These are phyloP conservation scores for Fusarium duplospermum DNA, from an alignment of 2,329 filamentous ascomycete species.

Conservation along the genomic window DNA sequence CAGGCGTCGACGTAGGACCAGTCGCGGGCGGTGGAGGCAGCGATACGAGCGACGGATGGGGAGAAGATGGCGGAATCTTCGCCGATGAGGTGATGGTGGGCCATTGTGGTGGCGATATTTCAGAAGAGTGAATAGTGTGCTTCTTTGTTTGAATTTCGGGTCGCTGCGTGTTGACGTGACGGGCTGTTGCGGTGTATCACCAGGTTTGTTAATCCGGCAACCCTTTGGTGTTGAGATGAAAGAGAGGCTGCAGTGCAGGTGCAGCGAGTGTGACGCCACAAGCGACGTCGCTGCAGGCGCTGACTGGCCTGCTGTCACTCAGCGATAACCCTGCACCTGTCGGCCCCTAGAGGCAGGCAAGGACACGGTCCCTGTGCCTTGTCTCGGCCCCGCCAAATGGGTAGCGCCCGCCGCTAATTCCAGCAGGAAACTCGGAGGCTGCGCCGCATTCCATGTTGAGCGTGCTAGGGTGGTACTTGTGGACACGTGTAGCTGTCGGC, in stretches of 20 bases:
- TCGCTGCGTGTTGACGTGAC: neutral
- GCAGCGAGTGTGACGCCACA: constrained; percentile 26
- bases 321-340: constrained; percentile 1
- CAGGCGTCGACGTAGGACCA: constrained; percentile 91
- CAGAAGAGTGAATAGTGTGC: neutral
- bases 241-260: neutral
- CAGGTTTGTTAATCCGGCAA: neutral
- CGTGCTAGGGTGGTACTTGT: constrained; percentile 33
- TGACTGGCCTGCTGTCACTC: constrained; percentile 8
- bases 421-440: constrained; percentile 5
- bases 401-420: constrained; percentile 41
- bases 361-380: constrained; percentile 7
- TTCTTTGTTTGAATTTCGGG: neutral
- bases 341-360: neutral
- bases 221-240: constrained; percentile 1
- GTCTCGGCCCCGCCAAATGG: constrained; percentile 13
- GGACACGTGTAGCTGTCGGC: constrained; percentile 4
- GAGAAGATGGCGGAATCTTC: constrained; percentile 70
- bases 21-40: constrained; percentile 86
- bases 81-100: constrained; percentile 41
- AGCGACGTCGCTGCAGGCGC: constrained; percentile 7
- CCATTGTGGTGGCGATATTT: constrained; percentile 25
- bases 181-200: neutral
- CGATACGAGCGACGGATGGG: constrained; percentile 76
- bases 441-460: neutral